These are phyloP conservation scores for Metschnikowia vanudenii DNA, from an alignment of 805 yeast species.

Conservation along the genomic window DNA sequence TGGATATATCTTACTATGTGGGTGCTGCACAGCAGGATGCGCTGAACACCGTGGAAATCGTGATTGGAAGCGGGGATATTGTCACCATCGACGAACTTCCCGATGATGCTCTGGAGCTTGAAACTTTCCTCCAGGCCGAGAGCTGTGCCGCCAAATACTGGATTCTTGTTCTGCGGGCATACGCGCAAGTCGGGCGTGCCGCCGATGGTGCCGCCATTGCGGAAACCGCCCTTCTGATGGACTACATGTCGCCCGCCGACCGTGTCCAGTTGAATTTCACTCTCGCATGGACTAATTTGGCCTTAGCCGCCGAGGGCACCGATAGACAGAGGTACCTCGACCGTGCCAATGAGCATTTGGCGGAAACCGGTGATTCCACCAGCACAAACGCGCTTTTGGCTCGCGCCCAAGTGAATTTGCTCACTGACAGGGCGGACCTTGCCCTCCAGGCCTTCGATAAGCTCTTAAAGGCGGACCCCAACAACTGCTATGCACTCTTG, in stretches of 20 bases:
- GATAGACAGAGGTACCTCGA: conserved; percentile 26
- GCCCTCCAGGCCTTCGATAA: conserved; percentile 70
- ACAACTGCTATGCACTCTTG: conserved; percentile 71
- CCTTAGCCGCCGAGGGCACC: conserved; percentile 25
- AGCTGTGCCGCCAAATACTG: conserved; percentile 74
- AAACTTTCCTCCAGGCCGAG: conserved; percentile 76
- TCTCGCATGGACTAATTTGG: conserved; percentile 70
- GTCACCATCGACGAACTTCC: conserved; percentile 87
- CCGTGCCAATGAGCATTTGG: conserved; percentile 26
- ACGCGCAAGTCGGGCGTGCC: conserved; percentile 57
- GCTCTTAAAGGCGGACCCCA: conserved; percentile 51
- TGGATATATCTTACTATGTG: conserved; percentile 32
- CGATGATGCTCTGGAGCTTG: conserved; percentile 83
- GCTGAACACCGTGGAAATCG: conserved; percentile 55
- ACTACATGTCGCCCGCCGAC: conserved; percentile 38
- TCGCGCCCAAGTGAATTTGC: conserved; percentile 61
- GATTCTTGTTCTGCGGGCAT: conserved; percentile 81
- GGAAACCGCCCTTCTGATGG: conserved; percentile 52
- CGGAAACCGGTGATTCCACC: conserved; percentile 16
- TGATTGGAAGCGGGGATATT: conserved; percentile 72
- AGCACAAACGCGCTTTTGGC: conserved; percentile 53
- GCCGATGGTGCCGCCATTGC: conserved; percentile 66
- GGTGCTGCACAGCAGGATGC: conserved; percentile 29
- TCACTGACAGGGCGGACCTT: conserved; percentile 62
- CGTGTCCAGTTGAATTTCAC: conserved; percentile 57